These are phyloP conservation scores for Cucumis cinereus DNA, from an alignment of 306 rosid genomes.

Conservation along the genomic window DNA sequence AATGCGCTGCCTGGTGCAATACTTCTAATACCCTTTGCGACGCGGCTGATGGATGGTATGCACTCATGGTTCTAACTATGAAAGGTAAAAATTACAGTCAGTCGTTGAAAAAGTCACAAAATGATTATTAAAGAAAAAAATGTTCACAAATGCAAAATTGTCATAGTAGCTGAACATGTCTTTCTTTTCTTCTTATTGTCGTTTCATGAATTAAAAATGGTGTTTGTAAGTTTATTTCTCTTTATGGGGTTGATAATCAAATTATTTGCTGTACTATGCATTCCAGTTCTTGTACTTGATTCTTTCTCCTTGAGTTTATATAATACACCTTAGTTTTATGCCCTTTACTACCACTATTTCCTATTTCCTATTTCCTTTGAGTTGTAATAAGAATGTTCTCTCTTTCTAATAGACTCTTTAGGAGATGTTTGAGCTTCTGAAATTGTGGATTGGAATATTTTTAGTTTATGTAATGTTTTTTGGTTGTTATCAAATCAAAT, in stretches of 20 bases:
- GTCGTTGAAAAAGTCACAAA: conserved; percentile 12
- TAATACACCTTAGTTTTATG: not conserved
- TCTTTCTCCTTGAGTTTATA: not conserved
- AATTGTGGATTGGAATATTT: not conserved
- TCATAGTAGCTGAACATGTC: conserved; percentile 13
- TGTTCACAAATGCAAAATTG: conserved; percentile 20
- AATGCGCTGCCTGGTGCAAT: not conserved
- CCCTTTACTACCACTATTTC: not conserved
- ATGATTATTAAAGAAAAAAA: conserved; percentile 17
- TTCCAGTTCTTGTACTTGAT: not conserved
- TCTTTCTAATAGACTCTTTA: not conserved
- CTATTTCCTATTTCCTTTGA: not conserved
- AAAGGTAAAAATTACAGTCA: conserved; percentile 17
- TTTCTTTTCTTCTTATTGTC: conserved; percentile 17
- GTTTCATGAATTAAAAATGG: conserved; percentile 27
- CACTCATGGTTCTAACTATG: conserved; percentile 5
- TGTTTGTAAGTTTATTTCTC: conserved; percentile 23
- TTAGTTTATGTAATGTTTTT: not conserved
- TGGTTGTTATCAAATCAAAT: not conserved
- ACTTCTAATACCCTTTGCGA: not conserved
- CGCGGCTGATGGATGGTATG: not conserved
- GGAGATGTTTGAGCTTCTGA: not conserved
- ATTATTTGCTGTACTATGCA: conserved; percentile 1
- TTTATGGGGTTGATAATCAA: conserved; percentile 10
- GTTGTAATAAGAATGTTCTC: not conserved